Conservation (phyloP, 2,329 filamentous ascomycete species). For the Aspergillus texensis region DNA sequence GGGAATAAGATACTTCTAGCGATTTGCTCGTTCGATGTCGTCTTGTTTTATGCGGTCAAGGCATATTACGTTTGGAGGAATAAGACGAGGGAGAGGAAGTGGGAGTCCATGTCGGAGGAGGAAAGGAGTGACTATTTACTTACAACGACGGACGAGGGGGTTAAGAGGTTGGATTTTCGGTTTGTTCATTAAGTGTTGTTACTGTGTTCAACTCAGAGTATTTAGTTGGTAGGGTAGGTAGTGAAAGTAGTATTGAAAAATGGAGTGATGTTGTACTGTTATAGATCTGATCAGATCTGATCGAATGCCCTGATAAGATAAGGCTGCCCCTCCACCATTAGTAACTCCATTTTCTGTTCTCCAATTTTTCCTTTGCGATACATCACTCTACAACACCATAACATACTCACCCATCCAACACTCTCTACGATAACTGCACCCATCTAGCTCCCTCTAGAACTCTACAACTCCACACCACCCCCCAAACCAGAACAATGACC, state of each 20-base stretch:
- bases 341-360: background rate
- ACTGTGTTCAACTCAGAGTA: no score
- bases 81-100: slow-evolving; percentile 43
- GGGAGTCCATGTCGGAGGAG: slow-evolving; percentile 30
- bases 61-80: slow-evolving; percentile 33
- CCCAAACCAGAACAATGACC: background rate
- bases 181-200: slow-evolving; percentile 16
- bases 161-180: slow-evolving; percentile 34
- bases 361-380: background rate
- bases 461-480: no score
- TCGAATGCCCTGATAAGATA: background rate
- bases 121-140: slow-evolving; percentile 46
- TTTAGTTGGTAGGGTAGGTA: no score
- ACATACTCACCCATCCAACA: background rate
- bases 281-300: background rate
- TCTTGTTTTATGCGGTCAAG: slow-evolving; percentile 47
- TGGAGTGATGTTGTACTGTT: background rate
- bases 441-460: background rate
- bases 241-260: no score
- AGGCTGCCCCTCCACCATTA: background rate
- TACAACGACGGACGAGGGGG: slow-evolving; percentile 49
- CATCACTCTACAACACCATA: background rate
- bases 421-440: background rate
- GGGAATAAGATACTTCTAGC: slow-evolving; percentile 57
- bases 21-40: slow-evolving; percentile 51